A percentile compares a stretch with the other conserved stretches of the same genome.
Conservation (phyloP, 345 rosid genomes). For the Eucalyptus dawsonii region DNA sequence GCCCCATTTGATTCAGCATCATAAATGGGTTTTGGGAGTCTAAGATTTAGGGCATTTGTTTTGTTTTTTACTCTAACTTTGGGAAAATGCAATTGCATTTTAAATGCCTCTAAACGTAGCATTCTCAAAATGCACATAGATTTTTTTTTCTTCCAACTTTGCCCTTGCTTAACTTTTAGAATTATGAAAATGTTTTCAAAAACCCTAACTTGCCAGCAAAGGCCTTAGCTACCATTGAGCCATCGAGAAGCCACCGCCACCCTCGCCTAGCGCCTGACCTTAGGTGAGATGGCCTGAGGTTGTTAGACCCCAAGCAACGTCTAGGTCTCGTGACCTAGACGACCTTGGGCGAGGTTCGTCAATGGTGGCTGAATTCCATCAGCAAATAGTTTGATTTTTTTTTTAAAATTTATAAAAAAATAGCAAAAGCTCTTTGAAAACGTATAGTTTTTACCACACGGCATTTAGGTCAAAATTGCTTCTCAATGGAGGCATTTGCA, state of each 20-base stretch:
- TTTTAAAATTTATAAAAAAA: too few species aligned
- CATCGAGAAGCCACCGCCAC: accelerated
- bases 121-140: background rate
- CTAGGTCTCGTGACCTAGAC: accelerated
- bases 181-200: background rate
- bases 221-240: background rate
- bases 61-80: too few species aligned
- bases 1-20: background rate
- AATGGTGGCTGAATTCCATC: accelerated
- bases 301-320: background rate
- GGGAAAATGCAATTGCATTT: background rate
- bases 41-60: too few species aligned
- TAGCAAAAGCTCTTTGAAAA: too few species aligned
- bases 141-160: background rate
- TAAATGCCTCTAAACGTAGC: background rate
- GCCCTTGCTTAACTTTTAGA: background rate
- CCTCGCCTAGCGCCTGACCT: background rate
- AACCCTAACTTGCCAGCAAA: background rate
- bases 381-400: background rate
- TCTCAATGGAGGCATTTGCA: background rate
- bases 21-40: background rate
- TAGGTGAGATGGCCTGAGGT: background rate
- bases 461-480: too few species aligned
- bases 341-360: background rate
- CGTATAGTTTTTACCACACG: background rate